Evolutionary conservation across 176 grass and related monocot species (phyloP), one percentile per base, ranked within the genome.

Genomic region (Avena eriantha): DNA sequence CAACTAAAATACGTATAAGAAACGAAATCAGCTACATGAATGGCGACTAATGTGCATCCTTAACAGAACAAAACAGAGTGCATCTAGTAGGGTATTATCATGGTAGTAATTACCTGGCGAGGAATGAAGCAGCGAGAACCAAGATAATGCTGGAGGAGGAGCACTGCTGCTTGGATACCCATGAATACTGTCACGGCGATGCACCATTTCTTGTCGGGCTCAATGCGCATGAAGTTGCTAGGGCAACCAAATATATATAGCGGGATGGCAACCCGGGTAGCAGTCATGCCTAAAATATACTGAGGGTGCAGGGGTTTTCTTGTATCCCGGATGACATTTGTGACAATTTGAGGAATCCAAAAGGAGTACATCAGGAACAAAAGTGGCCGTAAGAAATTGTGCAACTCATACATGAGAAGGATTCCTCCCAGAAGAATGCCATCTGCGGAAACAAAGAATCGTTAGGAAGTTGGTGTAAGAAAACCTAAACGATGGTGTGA

Each of bases 361-460:
- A 99, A 99, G 47, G 94, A 97, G 76, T 99, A 99, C 45, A 90
- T 86, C 85, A 94, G 75, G 79, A 97, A 91, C 74, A 99, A 79
- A 88, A 99, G 79, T 53, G 91, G 87, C 8, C 75, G 89, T 16
- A 97, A 73, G 74, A 99, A 96, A 90, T 93, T 91, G 78, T 96
- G 97, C 85, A 99, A 46, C 80, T 99, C 90, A 84, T 99, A 99
- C 75, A 96, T 93, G 19, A 99, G 73, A 78, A 99, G 87, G 66
- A 99, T 97, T 79, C 97, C 97, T 79, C 94, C 97, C 60, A 99
- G 91, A 89, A 99, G 89, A 96, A 99, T 99, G 58, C 97, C 97
- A 89, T 99, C 97, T 99, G 85, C 48, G 85, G 76, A 91, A 69
- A 91, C 29, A 73, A 83, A 51, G 34, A 58, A 88, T 71, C 54